These are phyloP conservation scores for Barnettozyma hawaiiensis DNA, from an alignment of 1,139 yeast species.

Conservation along the genomic window DNA sequence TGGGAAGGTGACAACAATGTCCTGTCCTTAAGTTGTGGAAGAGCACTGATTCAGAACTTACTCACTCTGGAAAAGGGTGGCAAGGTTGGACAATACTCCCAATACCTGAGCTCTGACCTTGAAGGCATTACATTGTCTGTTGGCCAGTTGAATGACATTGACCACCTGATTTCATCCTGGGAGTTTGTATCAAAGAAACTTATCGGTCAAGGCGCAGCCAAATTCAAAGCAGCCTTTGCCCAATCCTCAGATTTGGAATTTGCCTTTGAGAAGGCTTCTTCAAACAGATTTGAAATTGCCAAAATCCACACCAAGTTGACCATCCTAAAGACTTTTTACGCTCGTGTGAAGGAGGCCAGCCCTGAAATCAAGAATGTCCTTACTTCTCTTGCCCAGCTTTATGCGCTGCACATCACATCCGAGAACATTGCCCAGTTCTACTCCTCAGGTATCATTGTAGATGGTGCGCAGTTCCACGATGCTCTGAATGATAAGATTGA, in stretches of 20 bases:
- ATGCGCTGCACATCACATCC: slow-evolving; percentile 17
- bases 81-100: slow-evolving; percentile 22
- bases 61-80: slow-evolving; percentile 24
- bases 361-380: slow-evolving; percentile 27
- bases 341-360: slow-evolving; percentile 27
- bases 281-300: slow-evolving; percentile 39
- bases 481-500: slow-evolving; percentile 20
- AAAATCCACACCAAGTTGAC: slow-evolving; percentile 37
- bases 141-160: slow-evolving; percentile 29
- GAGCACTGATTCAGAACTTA: slow-evolving; percentile 50
- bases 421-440: slow-evolving; percentile 22
- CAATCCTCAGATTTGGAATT: slow-evolving; percentile 28
- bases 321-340: slow-evolving; percentile 33
- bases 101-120: slow-evolving; percentile 29
- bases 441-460: slow-evolving; percentile 16
- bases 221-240: slow-evolving; percentile 21
- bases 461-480: slow-evolving; percentile 19
- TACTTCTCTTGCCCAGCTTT: slow-evolving; percentile 15
- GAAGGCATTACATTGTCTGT: slow-evolving; percentile 19
- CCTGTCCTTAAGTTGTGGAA: slow-evolving; percentile 78
- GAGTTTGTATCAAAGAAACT: slow-evolving; percentile 34
- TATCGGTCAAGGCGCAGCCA: slow-evolving; percentile 31
- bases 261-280: slow-evolving; percentile 40
- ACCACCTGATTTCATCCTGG: slow-evolving; percentile 35
- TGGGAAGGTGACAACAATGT: slow-evolving; percentile 97